Evolutionary conservation across 805 yeast genomes (phyloP).

Genomic region (Lipomyces kockii): DNA sequence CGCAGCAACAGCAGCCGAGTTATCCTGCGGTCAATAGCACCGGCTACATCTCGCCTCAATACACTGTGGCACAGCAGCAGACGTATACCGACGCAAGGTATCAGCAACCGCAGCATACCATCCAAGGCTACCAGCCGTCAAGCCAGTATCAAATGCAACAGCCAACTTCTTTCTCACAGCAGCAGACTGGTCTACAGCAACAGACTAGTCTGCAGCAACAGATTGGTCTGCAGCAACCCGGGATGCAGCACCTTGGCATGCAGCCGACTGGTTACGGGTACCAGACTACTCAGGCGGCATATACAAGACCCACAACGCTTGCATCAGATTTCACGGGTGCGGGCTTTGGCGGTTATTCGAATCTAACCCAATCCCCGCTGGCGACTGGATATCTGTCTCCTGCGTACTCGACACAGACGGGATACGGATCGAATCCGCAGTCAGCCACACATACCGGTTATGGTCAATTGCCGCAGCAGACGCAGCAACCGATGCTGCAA

Average conservation of each 20-base stretch:
- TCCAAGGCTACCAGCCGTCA: conserved; percentile 85
- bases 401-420: conserved; percentile 24
- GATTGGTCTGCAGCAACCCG: neutral
- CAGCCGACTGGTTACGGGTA: conserved; percentile 15
- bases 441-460: neutral
- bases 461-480: neutral
- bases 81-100: conserved; percentile 72
- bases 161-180: neutral
- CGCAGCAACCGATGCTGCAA: neutral
- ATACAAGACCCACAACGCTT: conserved; percentile 1
- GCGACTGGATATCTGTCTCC: conserved; percentile 4
- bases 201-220: too few relatives aligned
- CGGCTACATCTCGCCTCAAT: neutral
- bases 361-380: conserved; percentile 22
- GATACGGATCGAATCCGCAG: conserved; percentile 4
- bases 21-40: neutral
- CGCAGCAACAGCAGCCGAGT: conserved; percentile 35
- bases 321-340: conserved; percentile 23
- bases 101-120: conserved; percentile 91
- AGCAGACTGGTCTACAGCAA: neutral
- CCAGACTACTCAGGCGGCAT: conserved; percentile 6
- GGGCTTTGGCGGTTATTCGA: conserved; percentile 28
- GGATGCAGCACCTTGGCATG: conserved; percentile 26
- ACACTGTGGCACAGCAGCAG: neutral
- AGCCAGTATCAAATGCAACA: conserved; percentile 71